Evolutionary conservation across 352 stramenopile genomes (phyloP).

Genomic region (Achlya hypogyna): DNA sequence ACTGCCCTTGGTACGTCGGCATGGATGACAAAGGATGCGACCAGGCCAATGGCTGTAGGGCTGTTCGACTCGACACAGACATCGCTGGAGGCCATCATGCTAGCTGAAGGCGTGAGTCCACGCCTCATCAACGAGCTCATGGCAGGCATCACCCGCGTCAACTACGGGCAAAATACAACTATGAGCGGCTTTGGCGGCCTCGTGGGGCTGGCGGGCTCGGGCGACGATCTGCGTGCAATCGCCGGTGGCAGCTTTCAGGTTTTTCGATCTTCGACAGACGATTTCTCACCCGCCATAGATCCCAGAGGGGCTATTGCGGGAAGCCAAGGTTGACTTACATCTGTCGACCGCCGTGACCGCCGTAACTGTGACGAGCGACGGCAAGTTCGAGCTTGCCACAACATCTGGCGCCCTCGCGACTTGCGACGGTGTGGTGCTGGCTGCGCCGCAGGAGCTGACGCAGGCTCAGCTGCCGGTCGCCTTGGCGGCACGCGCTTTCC

Average conservation of each 20-base stretch:
- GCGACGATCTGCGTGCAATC: constrained; percentile 21
- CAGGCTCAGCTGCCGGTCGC: constrained; percentile 11
- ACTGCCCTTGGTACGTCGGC: constrained; percentile 3
- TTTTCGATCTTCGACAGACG: background rate
- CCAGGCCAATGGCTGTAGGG: background rate
- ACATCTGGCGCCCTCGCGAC: background rate
- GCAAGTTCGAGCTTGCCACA: constrained; percentile 4
- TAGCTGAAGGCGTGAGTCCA: constrained; percentile 4
- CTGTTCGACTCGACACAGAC: constrained; percentile 3
- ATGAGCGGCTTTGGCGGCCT: constrained; percentile 22
- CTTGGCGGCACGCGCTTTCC: background rate
- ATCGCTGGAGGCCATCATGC: constrained; percentile 1
- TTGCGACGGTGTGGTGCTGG: constrained; percentile 14
- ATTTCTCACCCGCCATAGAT: background rate
- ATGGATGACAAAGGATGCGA: background rate
- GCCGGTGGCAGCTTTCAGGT: constrained; percentile 21
- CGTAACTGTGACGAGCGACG: background rate
- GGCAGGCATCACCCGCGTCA: constrained; percentile 23
- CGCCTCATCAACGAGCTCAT: constrained; percentile 23
- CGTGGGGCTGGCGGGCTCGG: constrained; percentile 21
- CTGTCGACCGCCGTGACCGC: constrained; percentile 9
- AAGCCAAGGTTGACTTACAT: background rate
- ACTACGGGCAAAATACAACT: constrained; percentile 27
- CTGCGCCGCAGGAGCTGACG: constrained; percentile 16
- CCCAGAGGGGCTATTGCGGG: background rate